Percentiles rank a stretch among this genome's conserved stretches.
Conservation (phyloP, 495 filamentous ascomycete species). For the Parachaetomium inaequale region DNA sequence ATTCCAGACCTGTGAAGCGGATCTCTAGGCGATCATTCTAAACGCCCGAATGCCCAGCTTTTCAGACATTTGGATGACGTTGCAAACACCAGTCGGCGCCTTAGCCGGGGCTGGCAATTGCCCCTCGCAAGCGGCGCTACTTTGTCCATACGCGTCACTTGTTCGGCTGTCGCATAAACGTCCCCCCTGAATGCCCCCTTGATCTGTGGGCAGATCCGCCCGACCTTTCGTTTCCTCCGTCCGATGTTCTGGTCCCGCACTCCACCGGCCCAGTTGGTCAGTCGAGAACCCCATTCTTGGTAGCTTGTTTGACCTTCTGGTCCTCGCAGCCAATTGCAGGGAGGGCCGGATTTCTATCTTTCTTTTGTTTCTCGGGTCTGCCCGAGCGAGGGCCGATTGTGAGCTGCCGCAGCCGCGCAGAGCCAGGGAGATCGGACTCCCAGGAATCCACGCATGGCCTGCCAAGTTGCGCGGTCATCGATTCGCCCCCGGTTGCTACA, state of each 20-base stretch:
- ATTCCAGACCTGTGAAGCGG: constrained; percentile 1
- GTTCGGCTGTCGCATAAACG: constrained; percentile 22
- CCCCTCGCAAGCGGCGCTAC: neutral
- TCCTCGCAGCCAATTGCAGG: constrained; percentile 23
- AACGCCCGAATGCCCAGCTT: neutral
- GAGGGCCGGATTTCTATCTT: neutral
- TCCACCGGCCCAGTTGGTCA: constrained; percentile 5
- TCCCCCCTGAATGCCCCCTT: constrained; percentile 15
- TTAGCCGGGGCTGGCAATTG: neutral
- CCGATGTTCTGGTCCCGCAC: constrained; percentile 4
- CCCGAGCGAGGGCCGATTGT: constrained; percentile 6
- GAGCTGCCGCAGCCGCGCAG: neutral
- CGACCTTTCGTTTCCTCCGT: constrained; percentile 12
- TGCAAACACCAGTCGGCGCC: neutral
- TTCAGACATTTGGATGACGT: neutral
- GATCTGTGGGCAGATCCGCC: constrained; percentile 15
- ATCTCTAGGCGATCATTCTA: neutral
- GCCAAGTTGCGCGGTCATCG: constrained; percentile 17
- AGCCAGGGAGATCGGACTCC: neutral
- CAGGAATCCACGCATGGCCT: neutral
- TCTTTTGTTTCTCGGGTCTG: constrained; percentile 14
- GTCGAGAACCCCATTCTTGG: constrained; percentile 13
- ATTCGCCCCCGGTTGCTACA: constrained; percentile 4
- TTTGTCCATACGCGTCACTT: too few relatives aligned
- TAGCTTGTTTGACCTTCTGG: constrained; percentile 29